A percentile compares a stretch with the other conserved stretches of the same genome.
These are phyloP conservation scores for Termitomyces sp. DNA, from an alignment of 768 basidiomycete species.

Conservation along the genomic window DNA sequence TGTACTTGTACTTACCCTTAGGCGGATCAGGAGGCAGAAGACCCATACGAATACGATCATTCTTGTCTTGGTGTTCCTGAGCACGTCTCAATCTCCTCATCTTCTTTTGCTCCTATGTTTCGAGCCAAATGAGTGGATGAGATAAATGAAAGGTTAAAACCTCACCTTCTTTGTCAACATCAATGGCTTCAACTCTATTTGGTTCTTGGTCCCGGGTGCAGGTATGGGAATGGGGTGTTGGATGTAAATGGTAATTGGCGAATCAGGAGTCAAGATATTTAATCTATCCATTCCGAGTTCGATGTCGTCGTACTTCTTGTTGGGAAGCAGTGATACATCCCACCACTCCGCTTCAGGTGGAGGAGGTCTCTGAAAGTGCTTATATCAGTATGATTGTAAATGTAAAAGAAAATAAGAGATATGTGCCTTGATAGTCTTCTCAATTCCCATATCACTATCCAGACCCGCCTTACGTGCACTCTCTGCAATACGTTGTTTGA, in stretches of 20 bases:
- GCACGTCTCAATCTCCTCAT: constrained; percentile 86
- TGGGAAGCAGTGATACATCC: constrained; percentile 84
- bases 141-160: not conserved
- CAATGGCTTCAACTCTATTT: constrained; percentile 71
- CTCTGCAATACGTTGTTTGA: constrained; percentile 92
- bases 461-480: constrained; percentile 90
- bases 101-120: constrained; percentile 85
- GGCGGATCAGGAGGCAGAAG: constrained; percentile 91
- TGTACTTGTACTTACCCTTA: constrained; percentile 55
- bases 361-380: constrained; percentile 53
- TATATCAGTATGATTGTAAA: not conserved
- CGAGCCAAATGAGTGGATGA: not conserved
- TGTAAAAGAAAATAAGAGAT: not conserved
- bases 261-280: constrained; percentile 59
- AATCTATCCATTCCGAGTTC: constrained; percentile 47
- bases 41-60: constrained; percentile 94
- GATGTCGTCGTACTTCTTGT: constrained; percentile 75
- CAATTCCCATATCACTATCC: constrained; percentile 88
- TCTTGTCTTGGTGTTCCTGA: constrained; percentile 88
- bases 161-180: constrained; percentile 88
- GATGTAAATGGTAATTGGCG: constrained; percentile 84
- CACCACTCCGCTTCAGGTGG: constrained; percentile 97
- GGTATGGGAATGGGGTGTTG: constrained; percentile 98
- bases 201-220: constrained; percentile 81
- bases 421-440: constrained; percentile 81